Evolutionary conservation across 495 filamentous ascomycete genomes (phyloP), one percentile per base, ranked within the genome.

Genomic region (Xylaria scruposa): DNA sequence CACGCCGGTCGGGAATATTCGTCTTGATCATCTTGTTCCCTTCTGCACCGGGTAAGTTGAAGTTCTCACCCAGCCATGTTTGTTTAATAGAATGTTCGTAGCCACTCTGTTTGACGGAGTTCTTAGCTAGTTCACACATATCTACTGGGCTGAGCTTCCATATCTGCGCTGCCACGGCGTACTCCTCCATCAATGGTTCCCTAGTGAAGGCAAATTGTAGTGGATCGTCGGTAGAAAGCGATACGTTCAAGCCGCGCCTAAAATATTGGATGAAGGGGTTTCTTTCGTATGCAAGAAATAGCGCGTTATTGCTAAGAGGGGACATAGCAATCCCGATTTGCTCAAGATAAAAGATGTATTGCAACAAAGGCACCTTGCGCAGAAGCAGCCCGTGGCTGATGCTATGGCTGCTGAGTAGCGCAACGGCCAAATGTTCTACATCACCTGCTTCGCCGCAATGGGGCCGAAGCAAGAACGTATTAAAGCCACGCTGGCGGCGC

Each of bases 241-340:
- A 98, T 4, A 99, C 95, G 80, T 98, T 98, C 62, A 99, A 82
- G 1, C 96, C 96, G 47, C 95, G 90, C 77, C 92, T 93, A 83
- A 98, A 98, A 81, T 98, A 99, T 78, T 91, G 92, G 66, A 94
- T 87, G 81, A 97, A 98, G 0, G 96, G 96, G 77, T 99, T 99
- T 69, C 97, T 90, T 79, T 99, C 96, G 78, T 99, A 99, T 24
- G 96, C 95, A 49, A 99, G 85, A 83, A 99, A 99, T 38, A 99
- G 81, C 0, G 96, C 96, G 76, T 99, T 99, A 85, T 99, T 99
- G 79, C 94, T 97, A 40, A 99, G 89, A 33, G 96, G 96, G 12
- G 96, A 98, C 96, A 99, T 99, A 68, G 96, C 96, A 77, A 99
- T 96, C 68, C 96, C 96, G 72, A 99, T 98, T 77, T 97, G 94